Conservation (phyloP, 352 stramenopile species). For the Pythium phragmiticola region DNA sequence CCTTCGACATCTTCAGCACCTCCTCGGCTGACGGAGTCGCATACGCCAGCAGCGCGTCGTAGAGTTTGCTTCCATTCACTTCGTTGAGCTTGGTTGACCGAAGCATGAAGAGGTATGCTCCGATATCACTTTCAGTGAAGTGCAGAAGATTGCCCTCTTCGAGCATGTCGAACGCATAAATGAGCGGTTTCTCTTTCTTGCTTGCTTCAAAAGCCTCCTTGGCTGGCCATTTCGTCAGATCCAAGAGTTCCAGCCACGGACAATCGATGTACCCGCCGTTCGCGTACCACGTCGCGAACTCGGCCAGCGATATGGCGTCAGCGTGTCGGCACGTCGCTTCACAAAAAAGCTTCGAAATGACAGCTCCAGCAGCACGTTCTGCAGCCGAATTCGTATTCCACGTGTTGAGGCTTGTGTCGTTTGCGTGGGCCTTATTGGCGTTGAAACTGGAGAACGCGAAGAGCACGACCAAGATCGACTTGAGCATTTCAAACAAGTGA, state of each 20-base stretch:
- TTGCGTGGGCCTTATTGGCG: slow-evolving; percentile 52
- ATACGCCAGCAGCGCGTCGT: slow-evolving; percentile 72
- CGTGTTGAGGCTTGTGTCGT: slow-evolving; percentile 57
- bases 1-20: slow-evolving; percentile 58
- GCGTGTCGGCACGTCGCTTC: slow-evolving; percentile 58
- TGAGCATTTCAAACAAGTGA: slow-evolving; percentile 81
- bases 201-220: slow-evolving; percentile 87
- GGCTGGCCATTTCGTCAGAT: slow-evolving; percentile 94
- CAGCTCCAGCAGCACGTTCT: slow-evolving; percentile 81
- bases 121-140: slow-evolving; percentile 84
- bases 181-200: slow-evolving; percentile 79
- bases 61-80: slow-evolving; percentile 73
- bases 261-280: slow-evolving; percentile 93
- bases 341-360: slow-evolving; percentile 90
- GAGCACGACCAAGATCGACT: slow-evolving; percentile 75
- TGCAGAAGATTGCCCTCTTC: slow-evolving; percentile 84
- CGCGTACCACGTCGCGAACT: slow-evolving; percentile 97
- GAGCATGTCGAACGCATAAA: slow-evolving; percentile 85
- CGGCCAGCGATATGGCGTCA: slow-evolving; percentile 89
- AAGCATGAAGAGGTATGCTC: slow-evolving; percentile 83
- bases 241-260: slow-evolving; percentile 95
- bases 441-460: slow-evolving; percentile 87
- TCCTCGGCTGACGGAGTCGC: slow-evolving; percentile 73
- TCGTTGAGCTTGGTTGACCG: slow-evolving; percentile 75
- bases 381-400: slow-evolving; percentile 83